Base-by-base conservation (phyloP, 345 rosid species). In the Citrus unshiu region DNA sequence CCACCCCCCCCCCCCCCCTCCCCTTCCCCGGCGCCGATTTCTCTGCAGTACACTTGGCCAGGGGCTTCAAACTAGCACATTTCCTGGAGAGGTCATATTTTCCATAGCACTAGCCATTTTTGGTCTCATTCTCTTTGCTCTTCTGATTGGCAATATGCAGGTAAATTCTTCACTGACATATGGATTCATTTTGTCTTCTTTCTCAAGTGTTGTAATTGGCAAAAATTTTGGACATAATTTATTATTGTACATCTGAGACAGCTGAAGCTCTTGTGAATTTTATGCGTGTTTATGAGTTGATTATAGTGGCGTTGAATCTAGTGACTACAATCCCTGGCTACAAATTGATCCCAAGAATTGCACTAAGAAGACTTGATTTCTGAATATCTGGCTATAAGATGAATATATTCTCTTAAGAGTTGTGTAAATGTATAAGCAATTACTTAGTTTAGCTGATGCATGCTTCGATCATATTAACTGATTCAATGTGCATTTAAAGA, bases 91-190 rank as follows among this genome's bases (percentile, higher is more conserved):
- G 83, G 90, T 94, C 32, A 82, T 94, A 68, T 96, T 96, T 80
- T 94, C 98, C 64, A 92, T 96, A 57, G 85, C 89, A 63, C 87
- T 96, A 73, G 98, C 98, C 35, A 91, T 94, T 68, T 82, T 89
- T 76, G 99, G 99, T 35, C 97, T 95, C 72, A 89, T 95, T 69
- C 99, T 95, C 82, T 95, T 95, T 82, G 97, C 99, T 12, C 95
- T 95, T 81, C 90, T 95, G 65, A 95, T 95, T 77, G 99, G 99
- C 7, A 96, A 96, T 85, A 96, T 96, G 99, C 99, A 96, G 97
- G 98, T 94, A 75, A 83, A 49, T 54, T 27, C 8, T 43, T 27
- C 12, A 27, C 46, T 54, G 79, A n/a, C 68, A 25, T 6, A 21
- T 64, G 14, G 18, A 46, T 63, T 63, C 30, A 30, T 62, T 63